phyloP scores from a whole-genome alignment of 1,139 yeast species.

The Fermentozyma sake region DNA sequence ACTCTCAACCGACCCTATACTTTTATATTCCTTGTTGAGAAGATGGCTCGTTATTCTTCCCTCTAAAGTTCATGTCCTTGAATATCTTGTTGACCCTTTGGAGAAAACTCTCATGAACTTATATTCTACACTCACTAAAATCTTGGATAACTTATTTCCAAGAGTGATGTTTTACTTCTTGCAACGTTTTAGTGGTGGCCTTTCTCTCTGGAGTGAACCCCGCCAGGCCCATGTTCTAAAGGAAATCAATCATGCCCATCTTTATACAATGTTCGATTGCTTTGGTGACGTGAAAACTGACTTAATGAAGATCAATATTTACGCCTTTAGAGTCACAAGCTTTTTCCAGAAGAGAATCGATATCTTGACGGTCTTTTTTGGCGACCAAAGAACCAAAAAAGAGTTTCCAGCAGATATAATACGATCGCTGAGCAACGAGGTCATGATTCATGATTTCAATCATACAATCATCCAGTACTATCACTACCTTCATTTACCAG shows the following conservation, averaged over 20 bases:
- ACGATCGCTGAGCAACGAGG: conserved; percentile 15
- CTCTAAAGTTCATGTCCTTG: conserved; percentile 13
- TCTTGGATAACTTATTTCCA: conserved; percentile 25
- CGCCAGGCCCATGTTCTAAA: too few relatives aligned
- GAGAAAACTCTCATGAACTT: conserved; percentile 16
- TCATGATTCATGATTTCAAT: conserved; percentile 18
- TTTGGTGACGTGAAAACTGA: too few relatives aligned
- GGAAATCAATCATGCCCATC: too few relatives aligned
- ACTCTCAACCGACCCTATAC: conserved; percentile 8
- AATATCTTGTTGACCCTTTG: conserved; percentile 12
- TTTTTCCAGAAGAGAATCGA: conserved; percentile 23
- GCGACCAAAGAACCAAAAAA: conserved; percentile 13
- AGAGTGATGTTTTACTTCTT: conserved; percentile 18
- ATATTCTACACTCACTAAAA: conserved; percentile 14
- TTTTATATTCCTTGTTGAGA: conserved; percentile 19
- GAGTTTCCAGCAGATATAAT: conserved; percentile 6
- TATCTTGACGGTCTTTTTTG: conserved; percentile 14
- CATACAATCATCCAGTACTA: conserved; percentile 11
- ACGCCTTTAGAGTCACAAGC: conserved; percentile 16
- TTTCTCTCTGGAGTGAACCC: conserved; percentile 10
- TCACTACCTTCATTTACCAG: conserved; percentile 19
- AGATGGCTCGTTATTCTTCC: conserved; percentile 26
- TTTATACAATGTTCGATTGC: too few relatives aligned
- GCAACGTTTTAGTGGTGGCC: conserved; percentile 22
- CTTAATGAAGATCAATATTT: conserved; percentile 9